Evolutionary conservation across 306 rosid species (phyloP).

Genomic region (Trifolium pratense): DNA sequence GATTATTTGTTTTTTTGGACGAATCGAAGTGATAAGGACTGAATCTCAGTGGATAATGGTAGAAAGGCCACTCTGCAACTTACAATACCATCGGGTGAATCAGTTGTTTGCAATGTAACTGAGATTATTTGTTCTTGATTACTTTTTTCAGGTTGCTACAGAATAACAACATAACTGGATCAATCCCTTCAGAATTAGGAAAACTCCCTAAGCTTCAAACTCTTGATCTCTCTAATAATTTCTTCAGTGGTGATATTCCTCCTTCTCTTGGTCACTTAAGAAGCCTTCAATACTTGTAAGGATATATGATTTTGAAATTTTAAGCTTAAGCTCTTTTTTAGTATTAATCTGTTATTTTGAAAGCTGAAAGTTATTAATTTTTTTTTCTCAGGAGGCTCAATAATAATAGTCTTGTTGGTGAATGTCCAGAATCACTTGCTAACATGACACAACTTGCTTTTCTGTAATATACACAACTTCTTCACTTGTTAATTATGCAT

Average conservation of each 20-base stretch:
- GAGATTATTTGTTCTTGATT: constrained; percentile 36
- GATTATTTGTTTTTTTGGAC: background rate
- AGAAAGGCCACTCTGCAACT: background rate
- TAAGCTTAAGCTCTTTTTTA: constrained; percentile 14
- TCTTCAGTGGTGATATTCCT: constrained; percentile 77
- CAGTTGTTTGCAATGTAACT: background rate
- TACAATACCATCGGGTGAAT: background rate
- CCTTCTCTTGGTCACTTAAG: constrained; percentile 67
- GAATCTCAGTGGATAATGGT: background rate
- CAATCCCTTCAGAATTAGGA: constrained; percentile 77
- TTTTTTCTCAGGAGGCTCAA: constrained; percentile 82
- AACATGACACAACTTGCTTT: constrained; percentile 88
- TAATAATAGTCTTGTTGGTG: constrained; percentile 82
- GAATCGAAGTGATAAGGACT: background rate
- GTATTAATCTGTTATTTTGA: constrained; percentile 13
- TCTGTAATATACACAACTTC: constrained; percentile 66
- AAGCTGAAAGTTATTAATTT: constrained; percentile 40
- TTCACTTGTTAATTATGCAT: constrained; percentile 32
- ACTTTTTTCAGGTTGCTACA: constrained; percentile 74
- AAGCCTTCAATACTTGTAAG: constrained; percentile 89
- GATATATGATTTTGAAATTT: constrained; percentile 11
- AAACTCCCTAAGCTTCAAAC: constrained; percentile 86
- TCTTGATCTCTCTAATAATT: constrained; percentile 86
- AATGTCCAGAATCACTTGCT: constrained; percentile 74
- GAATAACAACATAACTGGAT: constrained; percentile 88